Evolutionary conservation across 768 basidiomycete species (phyloP).

Genomic region (Boletus vinaceobasis): DNA sequence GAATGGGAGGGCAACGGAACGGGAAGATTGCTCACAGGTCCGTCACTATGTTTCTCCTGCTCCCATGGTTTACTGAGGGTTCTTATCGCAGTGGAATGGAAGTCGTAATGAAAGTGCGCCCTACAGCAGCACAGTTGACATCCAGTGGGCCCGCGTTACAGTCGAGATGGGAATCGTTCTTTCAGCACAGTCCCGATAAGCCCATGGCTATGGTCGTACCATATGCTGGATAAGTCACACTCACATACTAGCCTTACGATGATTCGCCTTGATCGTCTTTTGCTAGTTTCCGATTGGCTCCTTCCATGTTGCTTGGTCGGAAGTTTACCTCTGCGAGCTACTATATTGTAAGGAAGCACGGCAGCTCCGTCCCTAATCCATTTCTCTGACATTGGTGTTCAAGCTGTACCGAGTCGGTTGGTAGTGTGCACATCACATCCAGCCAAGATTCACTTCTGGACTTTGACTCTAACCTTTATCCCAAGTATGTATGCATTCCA

Average conservation of each 20-base stretch:
- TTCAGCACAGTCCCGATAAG: no score
- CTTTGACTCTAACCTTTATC: constrained; percentile 42
- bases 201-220: no score
- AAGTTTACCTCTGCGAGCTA: constrained; percentile 31
- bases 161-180: no score
- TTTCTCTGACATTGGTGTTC: background rate
- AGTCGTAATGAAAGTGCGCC: no score
- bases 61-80: background rate
- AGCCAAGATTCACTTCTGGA: constrained; percentile 39
- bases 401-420: constrained; percentile 43
- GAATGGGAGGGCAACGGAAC: constrained; percentile 39
- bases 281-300: constrained; percentile 26
- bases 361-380: no score
- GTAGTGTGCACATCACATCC: constrained; percentile 47
- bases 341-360: constrained; percentile 9
- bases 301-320: constrained; percentile 3
- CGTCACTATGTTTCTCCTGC: constrained; percentile 11
- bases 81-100: no score
- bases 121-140: no score
- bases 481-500: constrained; percentile 39
- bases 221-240: no score
- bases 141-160: no score
- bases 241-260: no score
- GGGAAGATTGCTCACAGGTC: constrained; percentile 58
- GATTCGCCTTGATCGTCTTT: background rate